phyloP scores from a whole-genome alignment of 108 stramenopile genomes.

The Pelagomonas calceolata region DNA sequence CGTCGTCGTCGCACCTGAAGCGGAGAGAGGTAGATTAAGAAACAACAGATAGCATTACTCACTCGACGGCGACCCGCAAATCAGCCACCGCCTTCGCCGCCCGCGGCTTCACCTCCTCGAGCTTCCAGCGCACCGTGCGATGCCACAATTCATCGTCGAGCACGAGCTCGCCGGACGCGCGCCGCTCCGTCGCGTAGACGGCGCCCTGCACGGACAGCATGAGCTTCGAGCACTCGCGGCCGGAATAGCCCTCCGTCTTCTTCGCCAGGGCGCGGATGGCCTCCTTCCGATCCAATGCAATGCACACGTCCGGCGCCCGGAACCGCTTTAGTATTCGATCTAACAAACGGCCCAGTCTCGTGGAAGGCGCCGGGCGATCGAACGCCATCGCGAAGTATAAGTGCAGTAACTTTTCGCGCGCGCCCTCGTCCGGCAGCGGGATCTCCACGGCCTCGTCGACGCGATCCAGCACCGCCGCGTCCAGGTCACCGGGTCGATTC shows the following conservation, averaged over 20 bases:
- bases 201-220: slow-evolving; percentile 52
- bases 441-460: slow-evolving; percentile 68
- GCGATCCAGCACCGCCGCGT: slow-evolving; percentile 71
- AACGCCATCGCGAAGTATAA: slow-evolving; percentile 48
- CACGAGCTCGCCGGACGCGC: too few relatives aligned
- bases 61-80: too few relatives aligned
- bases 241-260: slow-evolving; percentile 25
- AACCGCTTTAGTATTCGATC: too few relatives aligned
- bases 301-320: slow-evolving; percentile 3
- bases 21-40: too few relatives aligned
- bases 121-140: too few relatives aligned
- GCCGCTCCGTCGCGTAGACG: too few relatives aligned
- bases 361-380: slow-evolving; percentile 8
- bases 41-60: too few relatives aligned
- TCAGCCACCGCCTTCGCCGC: too few relatives aligned
- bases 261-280: slow-evolving; percentile 21
- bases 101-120: too few relatives aligned
- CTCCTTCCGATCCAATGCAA: too few relatives aligned
- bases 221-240: slow-evolving; percentile 48
- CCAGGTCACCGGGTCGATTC: slow-evolving; percentile 66
- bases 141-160: too few relatives aligned
- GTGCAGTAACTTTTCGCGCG: slow-evolving; percentile 40
- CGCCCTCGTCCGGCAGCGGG: slow-evolving; percentile 37
- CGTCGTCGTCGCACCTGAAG: too few relatives aligned
- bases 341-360: neutral